A percentile compares a stretch with the other conserved stretches of the same genome.
phyloP scores from a whole-genome alignment of 148 eudicot species.

The Camellia lanceoleosa region DNA sequence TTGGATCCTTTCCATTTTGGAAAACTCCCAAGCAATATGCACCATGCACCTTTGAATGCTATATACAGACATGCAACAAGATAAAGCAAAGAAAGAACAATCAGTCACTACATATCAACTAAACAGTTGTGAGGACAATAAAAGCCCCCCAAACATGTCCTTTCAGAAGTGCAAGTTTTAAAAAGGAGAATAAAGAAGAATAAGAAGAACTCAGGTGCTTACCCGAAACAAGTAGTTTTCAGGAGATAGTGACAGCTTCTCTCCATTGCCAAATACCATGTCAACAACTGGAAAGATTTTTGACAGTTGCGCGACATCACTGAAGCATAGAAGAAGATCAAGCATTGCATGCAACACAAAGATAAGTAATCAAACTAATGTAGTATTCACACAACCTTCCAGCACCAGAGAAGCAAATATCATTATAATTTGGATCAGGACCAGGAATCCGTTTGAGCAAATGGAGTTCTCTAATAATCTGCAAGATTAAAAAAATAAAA shows the following conservation, averaged over 20 bases:
- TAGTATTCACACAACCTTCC: conserved; percentile 53
- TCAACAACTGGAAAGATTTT: conserved; percentile 75
- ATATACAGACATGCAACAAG: conserved; percentile 12
- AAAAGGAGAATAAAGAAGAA: conserved; percentile 3
- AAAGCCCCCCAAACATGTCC: background rate
- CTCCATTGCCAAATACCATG: conserved; percentile 74
- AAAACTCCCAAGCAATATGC: conserved; percentile 93
- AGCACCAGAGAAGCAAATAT: conserved; percentile 93
- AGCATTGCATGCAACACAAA: conserved; percentile 7
- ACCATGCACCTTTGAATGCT: conserved; percentile 87
- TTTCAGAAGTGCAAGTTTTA: background rate
- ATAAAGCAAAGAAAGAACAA: conserved; percentile 1
- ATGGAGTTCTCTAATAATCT: conserved; percentile 67
- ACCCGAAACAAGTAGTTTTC: conserved; percentile 96
- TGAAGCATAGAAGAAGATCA: conserved; percentile 31
- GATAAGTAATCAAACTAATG: conserved; percentile 6
- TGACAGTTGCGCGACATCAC: conserved; percentile 63
- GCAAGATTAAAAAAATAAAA: conserved; percentile 20
- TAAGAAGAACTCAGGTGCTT: conserved; percentile 13
- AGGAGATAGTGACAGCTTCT: conserved; percentile 69
- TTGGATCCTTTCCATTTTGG: conserved; percentile 85
- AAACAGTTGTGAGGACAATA: conserved; percentile 4
- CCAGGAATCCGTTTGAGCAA: conserved; percentile 66
- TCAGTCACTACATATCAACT: conserved; percentile 5
- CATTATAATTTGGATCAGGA: conserved; percentile 86